Evolutionary conservation across 345 rosid species (phyloP).

Genomic region (Ceriops decandra): DNA sequence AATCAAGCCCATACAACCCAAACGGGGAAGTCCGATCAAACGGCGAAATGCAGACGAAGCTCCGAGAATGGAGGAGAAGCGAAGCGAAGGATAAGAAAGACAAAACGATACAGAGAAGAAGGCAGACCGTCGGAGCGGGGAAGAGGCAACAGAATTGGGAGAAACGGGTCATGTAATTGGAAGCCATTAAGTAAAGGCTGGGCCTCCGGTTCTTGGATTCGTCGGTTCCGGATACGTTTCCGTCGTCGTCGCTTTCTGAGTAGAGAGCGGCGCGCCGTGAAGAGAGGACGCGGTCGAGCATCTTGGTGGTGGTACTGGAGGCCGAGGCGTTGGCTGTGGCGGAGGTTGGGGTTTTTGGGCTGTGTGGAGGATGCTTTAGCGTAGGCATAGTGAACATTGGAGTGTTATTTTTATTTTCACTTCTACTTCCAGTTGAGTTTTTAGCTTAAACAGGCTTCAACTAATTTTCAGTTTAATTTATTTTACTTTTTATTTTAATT

Average conservation of each 20-base stretch:
- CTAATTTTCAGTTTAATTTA: too few relatives aligned
- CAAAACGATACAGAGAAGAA: conserved; percentile 18
- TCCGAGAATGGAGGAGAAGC: conserved; percentile 25
- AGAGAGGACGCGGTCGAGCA: conserved; percentile 32
- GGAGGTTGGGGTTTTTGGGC: conserved; percentile 12
- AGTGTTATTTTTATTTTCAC: too few relatives aligned
- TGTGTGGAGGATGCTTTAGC: conserved; percentile 6
- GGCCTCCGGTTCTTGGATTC: conserved; percentile 31
- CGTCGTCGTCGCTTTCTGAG: conserved; percentile 3
- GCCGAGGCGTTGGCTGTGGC: conserved; percentile 3
- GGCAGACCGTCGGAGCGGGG: conserved; percentile 10
- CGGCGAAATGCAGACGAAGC: conserved; percentile 66
- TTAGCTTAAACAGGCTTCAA: too few relatives aligned
- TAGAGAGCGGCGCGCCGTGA: conserved; percentile 19
- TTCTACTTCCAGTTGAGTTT: too few relatives aligned
- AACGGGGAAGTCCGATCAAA: conserved; percentile 63
- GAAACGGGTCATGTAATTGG: conserved; percentile 28
- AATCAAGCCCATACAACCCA: conserved; percentile 64
- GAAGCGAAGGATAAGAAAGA: conserved; percentile 11
- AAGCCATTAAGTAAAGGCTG: conserved; percentile 14
- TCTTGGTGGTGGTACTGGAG: background rate
- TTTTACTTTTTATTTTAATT: too few relatives aligned
- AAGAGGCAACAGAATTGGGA: conserved; percentile 16
- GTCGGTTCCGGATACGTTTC: conserved; percentile 13
- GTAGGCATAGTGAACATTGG: conserved; percentile 1